A percentile compares a stretch with the other conserved stretches of the same genome.
phyloP scores from a whole-genome alignment of 1,284 basidiomycete species.

The Thelephora terrestris region DNA sequence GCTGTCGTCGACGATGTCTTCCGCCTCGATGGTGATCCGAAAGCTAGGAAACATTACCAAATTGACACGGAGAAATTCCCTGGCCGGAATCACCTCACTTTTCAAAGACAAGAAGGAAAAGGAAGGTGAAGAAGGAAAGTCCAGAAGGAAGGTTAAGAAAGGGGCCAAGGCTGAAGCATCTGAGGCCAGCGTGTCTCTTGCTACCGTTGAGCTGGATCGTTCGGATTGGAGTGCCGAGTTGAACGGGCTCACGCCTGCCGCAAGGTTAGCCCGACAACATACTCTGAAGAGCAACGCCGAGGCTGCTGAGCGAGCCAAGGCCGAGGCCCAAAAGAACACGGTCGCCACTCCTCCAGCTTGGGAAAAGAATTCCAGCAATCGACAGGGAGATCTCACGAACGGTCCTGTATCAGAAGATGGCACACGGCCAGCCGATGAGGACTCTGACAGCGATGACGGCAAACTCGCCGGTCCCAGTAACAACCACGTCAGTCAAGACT shows the following conservation, averaged over 20 bases:
- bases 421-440: conserved; percentile 56
- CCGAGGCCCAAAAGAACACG: conserved; percentile 35
- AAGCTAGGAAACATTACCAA: conserved; percentile 92
- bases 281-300: conserved; percentile 79
- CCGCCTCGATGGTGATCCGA: conserved; percentile 94
- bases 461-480: conserved; percentile 34
- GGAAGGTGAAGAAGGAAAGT: conserved; percentile 45
- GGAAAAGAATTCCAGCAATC: conserved; percentile 71
- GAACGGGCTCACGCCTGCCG: conserved; percentile 84
- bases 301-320: conserved; percentile 63
- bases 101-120: conserved; percentile 87
- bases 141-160: conserved; percentile 36
- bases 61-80: conserved; percentile 81
- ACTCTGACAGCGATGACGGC: conserved; percentile 35
- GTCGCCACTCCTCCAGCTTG: conserved; percentile 46
- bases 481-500: conserved; percentile 31
- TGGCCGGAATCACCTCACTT: conserved; percentile 88
- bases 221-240: conserved; percentile 44
- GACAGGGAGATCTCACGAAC: conserved; percentile 33
- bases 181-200: conserved; percentile 73
- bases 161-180: conserved; percentile 56
- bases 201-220: conserved; percentile 79
- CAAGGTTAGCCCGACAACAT: conserved; percentile 84
- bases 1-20: conserved; percentile 91
- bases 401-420: conserved; percentile 42